Conservation (phyloP, 2,329 filamentous ascomycete species). For the Cytospora mali region DNA sequence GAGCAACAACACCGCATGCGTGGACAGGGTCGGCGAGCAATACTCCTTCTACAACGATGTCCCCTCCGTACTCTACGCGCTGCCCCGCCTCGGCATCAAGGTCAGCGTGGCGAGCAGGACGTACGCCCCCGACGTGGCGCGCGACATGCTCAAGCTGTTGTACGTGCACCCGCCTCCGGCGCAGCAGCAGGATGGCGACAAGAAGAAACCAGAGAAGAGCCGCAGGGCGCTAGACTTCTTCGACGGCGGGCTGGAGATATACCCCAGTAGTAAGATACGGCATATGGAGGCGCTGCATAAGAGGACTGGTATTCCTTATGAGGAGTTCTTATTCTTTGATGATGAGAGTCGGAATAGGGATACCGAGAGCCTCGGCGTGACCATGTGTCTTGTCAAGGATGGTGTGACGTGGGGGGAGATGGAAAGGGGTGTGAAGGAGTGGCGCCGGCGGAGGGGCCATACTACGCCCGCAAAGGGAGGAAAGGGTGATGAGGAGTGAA, state of each 20-base stretch:
- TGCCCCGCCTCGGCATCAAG: slow-evolving; percentile 49
- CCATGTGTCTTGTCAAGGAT: slow-evolving; percentile 80
- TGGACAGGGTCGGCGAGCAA: slow-evolving; percentile 63
- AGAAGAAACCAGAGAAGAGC: slow-evolving; percentile 36
- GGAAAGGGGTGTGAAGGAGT: slow-evolving; percentile 76
- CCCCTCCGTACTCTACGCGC: slow-evolving; percentile 65
- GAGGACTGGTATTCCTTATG: slow-evolving; percentile 69
- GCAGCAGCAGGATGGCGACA: slow-evolving; percentile 31
- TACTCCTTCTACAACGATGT: slow-evolving; percentile 74
- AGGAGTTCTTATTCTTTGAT: slow-evolving; percentile 95
- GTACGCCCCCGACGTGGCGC: slow-evolving; percentile 74
- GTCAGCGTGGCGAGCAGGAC: slow-evolving; percentile 83
- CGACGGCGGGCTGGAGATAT: slow-evolving; percentile 65
- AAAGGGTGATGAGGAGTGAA: neutral
- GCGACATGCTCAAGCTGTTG: slow-evolving; percentile 77
- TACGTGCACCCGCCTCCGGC: slow-evolving; percentile 51
- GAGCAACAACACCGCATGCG: slow-evolving; percentile 43
- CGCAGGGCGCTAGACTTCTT: slow-evolving; percentile 61
- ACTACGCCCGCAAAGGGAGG: slow-evolving; percentile 3
- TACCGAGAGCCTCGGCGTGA: slow-evolving; percentile 76
- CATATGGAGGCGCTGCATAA: slow-evolving; percentile 78
- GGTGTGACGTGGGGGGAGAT: slow-evolving; percentile 78
- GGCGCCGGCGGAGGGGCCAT: slow-evolving; percentile 70
- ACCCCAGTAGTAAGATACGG: slow-evolving; percentile 78
- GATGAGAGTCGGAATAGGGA: slow-evolving; percentile 87